Evolutionary conservation across 495 filamentous ascomycete genomes (phyloP).

Genomic region (Viridothelium virens): DNA sequence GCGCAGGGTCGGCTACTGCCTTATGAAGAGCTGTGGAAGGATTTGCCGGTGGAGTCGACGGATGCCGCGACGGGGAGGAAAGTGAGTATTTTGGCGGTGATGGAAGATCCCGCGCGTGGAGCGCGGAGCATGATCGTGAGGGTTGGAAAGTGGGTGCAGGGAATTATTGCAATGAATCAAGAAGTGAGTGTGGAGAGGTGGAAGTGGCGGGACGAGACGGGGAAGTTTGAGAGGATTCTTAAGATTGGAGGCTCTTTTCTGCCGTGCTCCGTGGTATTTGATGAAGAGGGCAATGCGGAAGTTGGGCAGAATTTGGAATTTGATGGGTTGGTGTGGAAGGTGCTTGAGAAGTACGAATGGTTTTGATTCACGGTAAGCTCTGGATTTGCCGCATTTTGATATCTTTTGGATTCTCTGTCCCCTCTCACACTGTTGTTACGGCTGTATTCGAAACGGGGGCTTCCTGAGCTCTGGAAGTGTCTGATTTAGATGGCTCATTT

Average conservation of each 20-base stretch:
- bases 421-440: too few species aligned
- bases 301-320: background rate
- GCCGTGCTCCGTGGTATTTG: background rate
- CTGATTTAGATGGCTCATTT: too few species aligned
- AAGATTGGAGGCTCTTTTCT: background rate
- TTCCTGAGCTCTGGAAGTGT: too few species aligned
- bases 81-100: conserved; percentile 7
- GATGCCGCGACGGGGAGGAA: conserved; percentile 20
- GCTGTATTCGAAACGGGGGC: too few species aligned
- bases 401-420: too few species aligned
- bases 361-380: too few species aligned
- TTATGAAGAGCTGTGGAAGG: conserved; percentile 50
- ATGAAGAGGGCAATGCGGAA: background rate
- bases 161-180: conserved; percentile 36
- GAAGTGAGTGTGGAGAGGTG: conserved; percentile 40
- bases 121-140: conserved; percentile 41
- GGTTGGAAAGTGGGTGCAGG: conserved; percentile 44
- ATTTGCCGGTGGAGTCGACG: conserved; percentile 21
- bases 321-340: background rate
- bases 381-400: too few species aligned
- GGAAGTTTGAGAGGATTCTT: conserved; percentile 8
- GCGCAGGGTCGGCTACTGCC: conserved; percentile 34
- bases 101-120: conserved; percentile 25
- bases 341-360: background rate
- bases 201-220: conserved; percentile 23